Evolutionary conservation across 495 filamentous ascomycete genomes (phyloP), one percentile per base, ranked within the genome.

Genomic region (Aspergillus olivimuriae): DNA sequence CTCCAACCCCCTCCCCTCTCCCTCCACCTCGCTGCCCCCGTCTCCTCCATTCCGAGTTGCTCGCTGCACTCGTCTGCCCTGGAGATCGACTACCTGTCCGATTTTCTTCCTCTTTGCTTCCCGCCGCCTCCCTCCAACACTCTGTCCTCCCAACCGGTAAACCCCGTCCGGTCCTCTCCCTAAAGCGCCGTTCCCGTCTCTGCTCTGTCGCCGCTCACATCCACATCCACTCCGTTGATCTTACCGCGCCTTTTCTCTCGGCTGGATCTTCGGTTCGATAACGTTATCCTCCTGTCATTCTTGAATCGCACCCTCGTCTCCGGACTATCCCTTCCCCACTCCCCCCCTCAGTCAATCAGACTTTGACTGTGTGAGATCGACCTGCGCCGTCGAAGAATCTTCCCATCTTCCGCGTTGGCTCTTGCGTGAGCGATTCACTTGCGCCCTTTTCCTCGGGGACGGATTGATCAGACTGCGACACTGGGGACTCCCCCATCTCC

Each of bases 181-280:
- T 58, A 56, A 57, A 52, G 55, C 57, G 44, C 53, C 47, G 53
- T 55, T 61, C 44, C 48, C 50, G 52, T 55, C 55, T 50, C 56
- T 55, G 53, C 55, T 43, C 57, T 60, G 56, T 63, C 60, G 61
- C 65, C 60, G 53, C 57, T 48, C 50, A 51, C 49, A 19, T 36
- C 18, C 34, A 20, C 35, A 17, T 12, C 43, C 59, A 34, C 45
- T 34, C 40, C 41, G 50, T 38, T 48, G 46, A 58, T 61, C 50
- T 39, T 46, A 53, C 47, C 51, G 59, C 59, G 59, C 61, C 48
- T 49, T 47, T 47, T 41, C 39, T 44, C 22, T 46, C 47, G 30
- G 46, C 36, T 46, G 47, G 47, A 41, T 52, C 34, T 32, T 35
- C 16, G 23, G 24, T 45, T 47, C 39, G 44, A 51, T 47, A 34